Conservation (phyloP, 257 asterid genomes). For the Gentiana macrophylla region DNA sequence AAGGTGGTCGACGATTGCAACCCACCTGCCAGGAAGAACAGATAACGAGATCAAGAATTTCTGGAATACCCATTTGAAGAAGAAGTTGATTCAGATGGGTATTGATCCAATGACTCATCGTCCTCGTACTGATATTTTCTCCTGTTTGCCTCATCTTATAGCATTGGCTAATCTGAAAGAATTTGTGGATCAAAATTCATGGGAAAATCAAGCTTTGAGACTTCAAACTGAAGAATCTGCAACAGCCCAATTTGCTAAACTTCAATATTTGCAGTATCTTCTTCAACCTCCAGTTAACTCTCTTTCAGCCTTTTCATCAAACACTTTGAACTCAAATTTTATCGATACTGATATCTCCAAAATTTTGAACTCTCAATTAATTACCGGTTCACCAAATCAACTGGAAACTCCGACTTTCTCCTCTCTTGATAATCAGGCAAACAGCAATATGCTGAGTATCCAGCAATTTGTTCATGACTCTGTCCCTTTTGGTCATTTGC, state of each 20-base stretch:
- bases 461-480: conserved; percentile 23
- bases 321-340: conserved; percentile 1
- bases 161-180: conserved; percentile 64
- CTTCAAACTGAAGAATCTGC: conserved; percentile 50
- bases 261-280: conserved; percentile 41
- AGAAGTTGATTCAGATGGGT: conserved; percentile 75
- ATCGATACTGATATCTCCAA: conserved; percentile 18
- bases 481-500: conserved; percentile 40
- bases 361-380: conserved; percentile 19
- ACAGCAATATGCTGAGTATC: not conserved
- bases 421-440: conserved; percentile 8
- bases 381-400: conserved; percentile 2
- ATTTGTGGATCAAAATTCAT: conserved; percentile 41
- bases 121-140: conserved; percentile 61
- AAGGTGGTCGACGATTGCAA: conserved; percentile 76
- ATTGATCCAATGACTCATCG: conserved; percentile 85
- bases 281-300: conserved; percentile 26
- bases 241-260: conserved; percentile 44
- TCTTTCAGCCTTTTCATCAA: conserved; percentile 5
- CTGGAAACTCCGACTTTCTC: conserved; percentile 8
- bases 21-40: conserved; percentile 68
- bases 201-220: conserved; percentile 54
- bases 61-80: conserved; percentile 83
- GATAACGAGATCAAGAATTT: conserved; percentile 81
- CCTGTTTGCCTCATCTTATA: conserved; percentile 58